Percentiles rank a stretch among this genome's conserved stretches.
phyloP scores from a whole-genome alignment of 257 asterid genomes.

The Solanum neorickii region DNA sequence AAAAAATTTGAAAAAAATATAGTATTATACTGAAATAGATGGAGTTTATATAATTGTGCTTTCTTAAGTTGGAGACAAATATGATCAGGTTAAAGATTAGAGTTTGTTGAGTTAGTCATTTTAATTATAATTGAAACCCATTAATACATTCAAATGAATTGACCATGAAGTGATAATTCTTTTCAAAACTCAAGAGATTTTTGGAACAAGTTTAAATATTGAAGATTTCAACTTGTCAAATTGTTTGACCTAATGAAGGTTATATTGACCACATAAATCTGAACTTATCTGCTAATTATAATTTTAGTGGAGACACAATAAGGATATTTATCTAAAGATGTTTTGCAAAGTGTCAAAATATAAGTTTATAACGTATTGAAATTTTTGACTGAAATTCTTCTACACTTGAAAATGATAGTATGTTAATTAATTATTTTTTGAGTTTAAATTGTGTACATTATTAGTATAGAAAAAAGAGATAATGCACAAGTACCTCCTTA shows the following conservation, averaged over 20 bases:
- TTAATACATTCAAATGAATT: not conserved
- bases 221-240: not conserved
- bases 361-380: not conserved
- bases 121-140: not conserved
- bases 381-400: not conserved
- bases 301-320: not conserved
- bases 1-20: not conserved
- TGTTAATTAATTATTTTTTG: not conserved
- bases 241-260: not conserved
- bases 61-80: not conserved
- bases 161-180: not conserved
- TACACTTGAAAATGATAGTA: not conserved
- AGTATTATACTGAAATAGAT: not conserved
- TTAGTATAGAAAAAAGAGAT: not conserved
- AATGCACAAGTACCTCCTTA: no score
- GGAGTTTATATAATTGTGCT: not conserved
- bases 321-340: not conserved
- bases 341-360: not conserved
- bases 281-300: not conserved
- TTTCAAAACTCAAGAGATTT: not conserved
- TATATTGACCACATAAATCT: not conserved
- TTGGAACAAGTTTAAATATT: not conserved
- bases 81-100: not conserved
- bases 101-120: not conserved
- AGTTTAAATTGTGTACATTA: not conserved